These are phyloP conservation scores for Epichloe gansuensis DNA, from an alignment of 2,329 filamentous ascomycete genomes.

Conservation along the genomic window DNA sequence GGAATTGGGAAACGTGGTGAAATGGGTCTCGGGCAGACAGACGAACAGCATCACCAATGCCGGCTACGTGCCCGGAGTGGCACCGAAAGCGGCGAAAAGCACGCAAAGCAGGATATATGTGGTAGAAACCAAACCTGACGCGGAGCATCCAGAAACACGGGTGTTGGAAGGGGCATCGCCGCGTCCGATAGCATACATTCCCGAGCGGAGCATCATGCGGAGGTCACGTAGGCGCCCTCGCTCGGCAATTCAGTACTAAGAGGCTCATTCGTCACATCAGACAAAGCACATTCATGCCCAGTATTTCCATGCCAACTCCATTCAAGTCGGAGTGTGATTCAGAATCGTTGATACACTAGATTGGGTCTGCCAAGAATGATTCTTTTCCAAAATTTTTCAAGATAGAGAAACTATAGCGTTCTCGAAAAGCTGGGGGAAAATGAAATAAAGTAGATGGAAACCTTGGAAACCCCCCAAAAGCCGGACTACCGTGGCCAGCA, in stretches of 20 bases:
- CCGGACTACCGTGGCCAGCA: too few species aligned
- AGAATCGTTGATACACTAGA: too few species aligned
- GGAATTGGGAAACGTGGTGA: conserved; percentile 23
- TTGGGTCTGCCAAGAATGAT: too few species aligned
- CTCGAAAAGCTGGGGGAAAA: too few species aligned
- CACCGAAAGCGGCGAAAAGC: background rate
- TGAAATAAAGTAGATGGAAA: too few species aligned
- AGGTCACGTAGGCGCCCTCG: background rate
- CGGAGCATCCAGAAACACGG: background rate
- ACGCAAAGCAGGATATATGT: background rate
- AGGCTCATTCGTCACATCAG: background rate
- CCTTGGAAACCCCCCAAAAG: too few species aligned
- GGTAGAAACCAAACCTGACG: background rate
- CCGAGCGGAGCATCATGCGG: background rate
- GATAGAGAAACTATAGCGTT: too few species aligned
- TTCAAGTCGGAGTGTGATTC: too few species aligned
- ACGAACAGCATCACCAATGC: background rate
- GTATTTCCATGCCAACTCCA: too few species aligned
- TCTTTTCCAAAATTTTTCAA: too few species aligned
- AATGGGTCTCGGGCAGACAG: conserved; percentile 16
- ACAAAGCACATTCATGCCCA: background rate
- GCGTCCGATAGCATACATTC: background rate
- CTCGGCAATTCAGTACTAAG: background rate
- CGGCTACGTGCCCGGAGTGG: background rate
- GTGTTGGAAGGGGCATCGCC: background rate